phyloP scores from a whole-genome alignment of 129 eudicot genomes.

The Cynara cardunculus region DNA sequence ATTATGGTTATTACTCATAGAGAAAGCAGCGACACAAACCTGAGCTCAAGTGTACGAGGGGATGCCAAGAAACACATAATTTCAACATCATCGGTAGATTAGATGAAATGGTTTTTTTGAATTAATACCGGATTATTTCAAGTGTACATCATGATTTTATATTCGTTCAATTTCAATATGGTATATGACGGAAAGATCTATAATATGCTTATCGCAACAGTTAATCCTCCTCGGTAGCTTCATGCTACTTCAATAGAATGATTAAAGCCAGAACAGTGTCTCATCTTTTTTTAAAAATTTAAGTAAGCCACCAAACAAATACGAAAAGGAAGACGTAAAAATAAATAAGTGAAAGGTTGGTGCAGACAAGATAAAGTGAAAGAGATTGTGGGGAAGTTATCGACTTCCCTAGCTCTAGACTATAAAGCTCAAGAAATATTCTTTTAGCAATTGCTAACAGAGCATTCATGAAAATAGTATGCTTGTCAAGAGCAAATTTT shows the following conservation, averaged over 20 bases:
- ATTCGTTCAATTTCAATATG: background rate
- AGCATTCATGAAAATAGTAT: background rate
- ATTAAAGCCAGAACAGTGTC: background rate
- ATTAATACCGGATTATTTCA: background rate
- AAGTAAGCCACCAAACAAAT: background rate
- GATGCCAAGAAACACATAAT: background rate
- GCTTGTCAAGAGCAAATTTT: background rate
- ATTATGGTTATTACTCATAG: background rate
- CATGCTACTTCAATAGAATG: background rate
- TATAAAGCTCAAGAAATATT: background rate
- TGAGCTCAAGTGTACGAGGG: background rate
- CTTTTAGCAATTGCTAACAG: background rate
- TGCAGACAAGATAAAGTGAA: background rate
- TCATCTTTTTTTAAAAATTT: background rate
- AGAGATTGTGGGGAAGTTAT: background rate
- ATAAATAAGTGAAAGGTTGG: background rate
- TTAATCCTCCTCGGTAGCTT: background rate
- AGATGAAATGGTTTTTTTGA: background rate
- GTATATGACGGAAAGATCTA: background rate
- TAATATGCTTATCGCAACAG: background rate
- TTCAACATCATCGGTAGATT: background rate
- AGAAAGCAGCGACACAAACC: background rate
- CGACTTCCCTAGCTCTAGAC: background rate
- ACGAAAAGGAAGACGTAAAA: background rate
- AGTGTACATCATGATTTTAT: background rate